phyloP scores from a whole-genome alignment of 176 grass and related monocot genomes.

The Eragrostis curvula region DNA sequence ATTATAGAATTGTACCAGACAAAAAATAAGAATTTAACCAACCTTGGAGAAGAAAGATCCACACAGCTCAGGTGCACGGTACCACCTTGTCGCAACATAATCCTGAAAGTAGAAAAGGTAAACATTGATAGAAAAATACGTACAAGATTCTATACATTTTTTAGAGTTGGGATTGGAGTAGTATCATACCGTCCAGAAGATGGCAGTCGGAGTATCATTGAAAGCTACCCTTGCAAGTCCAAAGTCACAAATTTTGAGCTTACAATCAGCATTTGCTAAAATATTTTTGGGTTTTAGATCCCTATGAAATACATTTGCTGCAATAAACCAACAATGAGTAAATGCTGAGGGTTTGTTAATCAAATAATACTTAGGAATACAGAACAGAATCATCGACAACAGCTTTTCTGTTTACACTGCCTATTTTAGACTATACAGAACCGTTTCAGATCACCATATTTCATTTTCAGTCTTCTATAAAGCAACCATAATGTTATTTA shows the following conservation, averaged over 20 bases:
- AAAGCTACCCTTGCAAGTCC: conserved; percentile 83
- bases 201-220: conserved; percentile 73
- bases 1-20: not conserved
- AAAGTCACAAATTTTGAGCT: conserved; percentile 91
- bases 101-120: conserved; percentile 45
- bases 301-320: conserved; percentile 76
- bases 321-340: conserved; percentile 12
- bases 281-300: conserved; percentile 89
- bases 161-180: not conserved
- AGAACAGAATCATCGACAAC: not conserved
- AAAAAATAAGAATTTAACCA: conserved; percentile 10
- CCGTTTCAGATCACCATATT: not conserved
- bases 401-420: not conserved
- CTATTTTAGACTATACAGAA: no score
- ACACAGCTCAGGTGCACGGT: conserved; percentile 75
- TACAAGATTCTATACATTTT: not conserved
- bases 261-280: conserved; percentile 78
- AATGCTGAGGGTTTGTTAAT: not conserved
- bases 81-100: conserved; percentile 90
- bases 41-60: conserved; percentile 86
- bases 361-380: not conserved
- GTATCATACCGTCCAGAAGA: conserved; percentile 77
- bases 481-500: not conserved
- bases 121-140: not conserved
- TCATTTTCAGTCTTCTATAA: not conserved